These are phyloP conservation scores for Penicillium palitans DNA, from an alignment of 2,329 filamentous ascomycete genomes.

Conservation along the genomic window DNA sequence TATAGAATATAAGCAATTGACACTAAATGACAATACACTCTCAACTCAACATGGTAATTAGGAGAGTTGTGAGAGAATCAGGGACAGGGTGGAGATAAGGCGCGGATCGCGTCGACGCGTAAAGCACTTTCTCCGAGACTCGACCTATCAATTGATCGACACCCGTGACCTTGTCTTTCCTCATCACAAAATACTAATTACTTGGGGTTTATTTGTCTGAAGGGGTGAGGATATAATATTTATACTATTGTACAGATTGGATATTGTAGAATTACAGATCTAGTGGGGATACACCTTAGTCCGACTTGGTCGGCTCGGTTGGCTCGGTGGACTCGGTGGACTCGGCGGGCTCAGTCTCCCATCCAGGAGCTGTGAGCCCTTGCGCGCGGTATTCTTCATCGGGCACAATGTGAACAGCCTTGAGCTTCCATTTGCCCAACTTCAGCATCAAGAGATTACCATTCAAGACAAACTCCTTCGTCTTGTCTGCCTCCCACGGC, in stretches of 20 bases:
- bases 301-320: constrained; percentile 10
- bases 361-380: constrained; percentile 53
- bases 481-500: constrained; percentile 44
- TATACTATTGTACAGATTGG: constrained; percentile 12
- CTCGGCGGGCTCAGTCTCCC: constrained; percentile 36
- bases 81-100: constrained; percentile 20
- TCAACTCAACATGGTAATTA: constrained; percentile 5
- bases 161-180: background rate
- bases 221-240: background rate
- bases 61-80: constrained; percentile 1
- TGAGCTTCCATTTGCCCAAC: constrained; percentile 62
- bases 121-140: constrained; percentile 30
- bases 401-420: constrained; percentile 55
- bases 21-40: background rate
- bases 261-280: constrained; percentile 14
- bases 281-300: constrained; percentile 1
- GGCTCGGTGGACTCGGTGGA: background rate
- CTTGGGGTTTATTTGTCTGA: background rate
- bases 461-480: constrained; percentile 52
- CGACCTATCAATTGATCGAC: constrained; percentile 12
- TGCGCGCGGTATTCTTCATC: constrained; percentile 54
- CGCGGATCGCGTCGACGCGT: constrained; percentile 43
- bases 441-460: constrained; percentile 56
- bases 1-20: constrained; percentile 1
- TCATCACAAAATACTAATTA: background rate